A percentile compares a stretch with the other conserved stretches of the same genome.
Conservation (phyloP, 2,329 filamentous ascomycete species). For the Neophaeococcomyces aloes region DNA sequence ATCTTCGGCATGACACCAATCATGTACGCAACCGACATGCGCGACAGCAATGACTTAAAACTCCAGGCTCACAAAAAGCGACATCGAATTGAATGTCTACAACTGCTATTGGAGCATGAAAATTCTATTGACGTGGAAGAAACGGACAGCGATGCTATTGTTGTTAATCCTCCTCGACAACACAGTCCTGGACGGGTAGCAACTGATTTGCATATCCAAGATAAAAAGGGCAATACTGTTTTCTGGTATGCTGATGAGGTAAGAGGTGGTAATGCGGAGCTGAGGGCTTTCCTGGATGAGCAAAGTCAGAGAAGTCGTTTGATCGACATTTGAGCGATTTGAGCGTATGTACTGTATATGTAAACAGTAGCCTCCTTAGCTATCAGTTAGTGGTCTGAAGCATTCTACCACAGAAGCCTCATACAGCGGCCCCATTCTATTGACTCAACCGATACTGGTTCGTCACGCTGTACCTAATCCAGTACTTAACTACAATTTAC, state of each 20-base stretch:
- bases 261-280: slow-evolving; percentile 7
- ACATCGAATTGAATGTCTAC: slow-evolving; percentile 3
- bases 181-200: neutral
- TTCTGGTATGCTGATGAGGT: slow-evolving; percentile 7
- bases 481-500: too few relatives aligned
- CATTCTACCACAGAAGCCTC: too few relatives aligned
- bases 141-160: slow-evolving; percentile 23
- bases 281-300: slow-evolving; percentile 4
- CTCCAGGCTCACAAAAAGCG: slow-evolving; percentile 3
- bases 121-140: neutral
- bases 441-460: too few relatives aligned
- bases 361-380: too few relatives aligned
- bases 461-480: too few relatives aligned
- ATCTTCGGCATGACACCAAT: slow-evolving; percentile 17
- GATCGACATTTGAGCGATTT: slow-evolving; percentile 5
- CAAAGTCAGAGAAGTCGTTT: slow-evolving; percentile 1
- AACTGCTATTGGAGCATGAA: neutral
- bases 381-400: too few relatives aligned
- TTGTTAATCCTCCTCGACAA: slow-evolving; percentile 12
- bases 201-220: slow-evolving; percentile 27
- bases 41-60: neutral
- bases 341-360: too few relatives aligned
- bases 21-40: slow-evolving; percentile 18
- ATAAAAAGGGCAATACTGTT: slow-evolving; percentile 15
- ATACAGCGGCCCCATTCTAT: too few relatives aligned